Base-by-base conservation (phyloP, 2,329 filamentous ascomycete genomes). In the Pyrenochaeta sp. region DNA sequence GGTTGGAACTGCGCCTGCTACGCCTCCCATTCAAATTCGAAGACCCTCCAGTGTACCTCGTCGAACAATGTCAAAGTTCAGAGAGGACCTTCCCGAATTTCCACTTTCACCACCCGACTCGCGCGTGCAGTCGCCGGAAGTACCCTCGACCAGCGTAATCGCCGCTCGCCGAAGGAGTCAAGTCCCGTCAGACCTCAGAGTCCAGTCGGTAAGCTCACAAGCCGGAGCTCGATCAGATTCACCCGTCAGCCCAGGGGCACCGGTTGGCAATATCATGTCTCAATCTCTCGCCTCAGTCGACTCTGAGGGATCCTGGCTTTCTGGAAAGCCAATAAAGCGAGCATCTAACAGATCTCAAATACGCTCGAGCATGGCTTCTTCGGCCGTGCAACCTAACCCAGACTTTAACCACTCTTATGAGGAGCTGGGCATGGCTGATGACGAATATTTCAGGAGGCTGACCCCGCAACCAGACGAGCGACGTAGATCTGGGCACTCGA, bases 251-350 rank as follows among this genome's bases (percentile, higher is more conserved):
- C 71, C 76, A 7, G 68, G 64, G n/a, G 62, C 68, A 36, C 71
- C 67, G 12, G 58, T 66, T 24, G 67, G 72, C 22, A 73, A 72
- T 12, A 58, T 74, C 34, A 78, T 93, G 72, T 92, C 93, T 30
- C 90, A 93, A 76, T 98, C 94, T 0, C 84, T 98, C 19, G 95
- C 93, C 1, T 97, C 93, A 0, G 92, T 98, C 58, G 95, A 97
- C 72, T 97, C 93, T 0, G 95, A 99, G 80, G 95, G 87, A 4
- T 97, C 93, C 0, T 99, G 95, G 95, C 88, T 99, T 44, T 95
- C 93, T 3, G 93, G 94, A 15, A 88, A 89, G 55, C 82, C 84
- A 61, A 76, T 83, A 66, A 79, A 84, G 74, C 78, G 79, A 44
- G 77, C 74, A 55, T 84, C 81, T 62, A 78, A 72, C 71, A 79